These are phyloP conservation scores for Hirschioporus abietinus DNA, from an alignment of 768 basidiomycete species.

Conservation along the genomic window DNA sequence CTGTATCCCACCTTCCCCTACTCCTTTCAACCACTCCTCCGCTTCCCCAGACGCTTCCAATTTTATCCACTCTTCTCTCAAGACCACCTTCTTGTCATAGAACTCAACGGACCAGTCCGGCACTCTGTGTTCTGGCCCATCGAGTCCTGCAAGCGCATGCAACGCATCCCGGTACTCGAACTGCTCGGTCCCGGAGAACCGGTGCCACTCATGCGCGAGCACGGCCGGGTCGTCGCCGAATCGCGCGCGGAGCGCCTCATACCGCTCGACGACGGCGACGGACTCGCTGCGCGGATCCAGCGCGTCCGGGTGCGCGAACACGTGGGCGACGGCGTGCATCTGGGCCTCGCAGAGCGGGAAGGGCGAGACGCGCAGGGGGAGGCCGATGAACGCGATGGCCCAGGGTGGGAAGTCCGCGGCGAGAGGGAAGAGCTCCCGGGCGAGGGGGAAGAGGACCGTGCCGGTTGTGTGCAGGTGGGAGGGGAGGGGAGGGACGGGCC, in stretches of 20 bases:
- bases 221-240: slow-evolving; percentile 21
- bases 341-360: slow-evolving; percentile 79
- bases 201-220: slow-evolving; percentile 55
- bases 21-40: slow-evolving; percentile 52
- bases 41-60: slow-evolving; percentile 54
- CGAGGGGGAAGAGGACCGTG: slow-evolving; percentile 65
- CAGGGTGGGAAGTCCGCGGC: slow-evolving; percentile 37
- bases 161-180: slow-evolving; percentile 65
- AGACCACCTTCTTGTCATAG: slow-evolving; percentile 39
- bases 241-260: slow-evolving; percentile 32
- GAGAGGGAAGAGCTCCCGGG: slow-evolving; percentile 64
- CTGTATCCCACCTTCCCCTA: slow-evolving; percentile 49
- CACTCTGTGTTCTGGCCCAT: slow-evolving; percentile 29
- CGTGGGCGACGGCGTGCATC: slow-evolving; percentile 53
- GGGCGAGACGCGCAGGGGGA: slow-evolving; percentile 55
- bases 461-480: slow-evolving; percentile 56
- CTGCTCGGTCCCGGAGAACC: slow-evolving; percentile 46
- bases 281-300: slow-evolving; percentile 47
- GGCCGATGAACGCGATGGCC: slow-evolving; percentile 61
- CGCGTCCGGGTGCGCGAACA: slow-evolving; percentile 45
- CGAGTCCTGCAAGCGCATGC: slow-evolving; percentile 37
- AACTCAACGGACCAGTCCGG: slow-evolving; percentile 55
- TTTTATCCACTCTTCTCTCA: slow-evolving; percentile 54
- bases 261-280: slow-evolving; percentile 43
- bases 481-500: slow-evolving; percentile 42